Percentiles rank a stretch among this genome's conserved stretches.
phyloP scores from a whole-genome alignment of 176 grass and related monocot genomes.

The Triticum urartu region DNA sequence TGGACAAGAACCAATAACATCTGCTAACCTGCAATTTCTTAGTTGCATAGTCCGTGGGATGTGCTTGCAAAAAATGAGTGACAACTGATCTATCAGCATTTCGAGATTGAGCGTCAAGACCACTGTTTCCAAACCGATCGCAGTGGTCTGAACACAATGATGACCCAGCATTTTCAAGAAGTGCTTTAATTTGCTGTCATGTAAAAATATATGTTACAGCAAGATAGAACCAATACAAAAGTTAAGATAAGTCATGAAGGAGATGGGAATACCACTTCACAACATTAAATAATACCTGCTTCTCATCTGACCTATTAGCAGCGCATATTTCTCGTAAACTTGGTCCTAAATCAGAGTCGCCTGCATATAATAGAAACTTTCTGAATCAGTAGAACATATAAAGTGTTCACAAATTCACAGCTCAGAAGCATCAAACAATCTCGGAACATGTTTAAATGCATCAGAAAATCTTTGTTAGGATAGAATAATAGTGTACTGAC shows the following conservation, averaged over 20 bases:
- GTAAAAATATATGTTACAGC: slow-evolving; percentile 17
- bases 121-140: slow-evolving; percentile 78
- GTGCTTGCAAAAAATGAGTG: slow-evolving; percentile 82
- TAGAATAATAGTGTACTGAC: neutral
- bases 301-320: slow-evolving; percentile 91
- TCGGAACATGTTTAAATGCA: neutral
- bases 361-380: slow-evolving; percentile 39
- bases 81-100: slow-evolving; percentile 65
- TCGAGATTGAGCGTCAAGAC: slow-evolving; percentile 54
- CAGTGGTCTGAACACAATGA: slow-evolving; percentile 81
- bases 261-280: slow-evolving; percentile 8
- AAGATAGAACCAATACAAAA: slow-evolving; percentile 7
- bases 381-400: slow-evolving; percentile 10
- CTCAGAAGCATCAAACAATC: neutral
- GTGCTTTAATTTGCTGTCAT: slow-evolving; percentile 85
- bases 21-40: slow-evolving; percentile 82
- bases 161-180: slow-evolving; percentile 77
- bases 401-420: slow-evolving; percentile 4
- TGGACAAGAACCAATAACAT: neutral
- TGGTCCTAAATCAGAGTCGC: slow-evolving; percentile 59
- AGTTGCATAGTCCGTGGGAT: slow-evolving; percentile 86
- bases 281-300: slow-evolving; percentile 59
- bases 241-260: slow-evolving; percentile 18
- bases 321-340: slow-evolving; percentile 87
- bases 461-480: slow-evolving; percentile 1